Base-by-base conservation (phyloP, 2,329 filamentous ascomycete genomes). In the Venturia oleaginea region DNA sequence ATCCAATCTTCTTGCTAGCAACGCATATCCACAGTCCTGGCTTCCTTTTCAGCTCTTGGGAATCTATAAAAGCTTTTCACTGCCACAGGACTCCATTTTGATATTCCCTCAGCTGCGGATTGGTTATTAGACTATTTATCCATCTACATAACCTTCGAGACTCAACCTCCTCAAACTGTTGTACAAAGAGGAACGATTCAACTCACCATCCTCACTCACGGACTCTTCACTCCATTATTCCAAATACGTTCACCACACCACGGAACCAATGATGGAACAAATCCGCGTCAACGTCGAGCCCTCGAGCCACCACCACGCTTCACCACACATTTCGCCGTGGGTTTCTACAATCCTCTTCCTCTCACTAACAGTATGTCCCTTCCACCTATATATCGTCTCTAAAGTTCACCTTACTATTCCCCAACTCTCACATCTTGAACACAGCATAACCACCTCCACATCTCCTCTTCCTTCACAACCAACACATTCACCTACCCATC, bases 341-440 rank as follows among this genome's bases (percentile, higher is more conserved):
- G 30, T 57, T 15, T 57, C 51, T 22, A 34, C n/a, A n/a, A 34
- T n/a, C 11, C 27, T 57, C 6, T 57, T 34, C 19, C 51, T 57
- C 51, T 34, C 51, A 57, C 51, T 57, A 27, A 57, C 51, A 32
- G 51, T 57, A 57, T 22, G 51, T 57, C 24, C 6, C 22, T 57
- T 27, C 4, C 43, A n/a, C n/a, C n/a, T n/a, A n/a, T n/a, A n/a
- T n/a, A n/a, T n/a, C n/a, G n/a, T n/a, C n/a, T n/a, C n/a, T n/a
- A n/a, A n/a, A n/a, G n/a, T n/a, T n/a, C n/a, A n/a, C 8, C 46
- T 7, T 17, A 10, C n/a, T 2, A 24, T 10, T 7, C 22, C n/a
- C 13, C 1, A 51, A n/a, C 46, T 40, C 11, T 15, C 4, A 15
- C 38, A 40, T 40, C 4, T 40, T 40, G n/a, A n/a, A n/a, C 38